phyloP scores from a whole-genome alignment of 78 protist genomes.

The Dictyostelium brefeldianum region DNA sequence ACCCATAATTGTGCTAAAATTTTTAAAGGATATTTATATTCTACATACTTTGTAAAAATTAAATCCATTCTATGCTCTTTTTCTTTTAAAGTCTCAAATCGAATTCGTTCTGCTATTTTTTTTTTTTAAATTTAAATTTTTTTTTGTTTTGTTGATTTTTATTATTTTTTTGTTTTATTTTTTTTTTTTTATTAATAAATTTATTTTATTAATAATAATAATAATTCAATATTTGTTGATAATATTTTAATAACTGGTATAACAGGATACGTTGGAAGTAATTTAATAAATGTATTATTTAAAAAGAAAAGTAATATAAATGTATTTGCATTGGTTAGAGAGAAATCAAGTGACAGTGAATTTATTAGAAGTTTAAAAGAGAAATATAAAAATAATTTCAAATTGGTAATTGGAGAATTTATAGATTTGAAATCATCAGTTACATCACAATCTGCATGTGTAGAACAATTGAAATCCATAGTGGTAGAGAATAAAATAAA shows the following conservation, averaged over 20 bases:
- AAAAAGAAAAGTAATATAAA: not conserved
- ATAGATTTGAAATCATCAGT: conserved; percentile 13
- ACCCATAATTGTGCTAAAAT: not conserved
- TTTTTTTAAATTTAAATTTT: not conserved
- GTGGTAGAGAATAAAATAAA: not conserved
- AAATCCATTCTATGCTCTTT: not conserved
- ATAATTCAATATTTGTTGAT: not conserved
- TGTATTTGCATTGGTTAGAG: conserved; percentile 60
- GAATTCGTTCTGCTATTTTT: not conserved
- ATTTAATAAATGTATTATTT: conserved; percentile 32
- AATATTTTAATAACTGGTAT: conserved; percentile 66
- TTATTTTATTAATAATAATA: not conserved
- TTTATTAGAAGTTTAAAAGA: not conserved
- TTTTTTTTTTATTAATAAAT: conserved; percentile 8
- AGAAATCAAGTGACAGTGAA: not conserved
- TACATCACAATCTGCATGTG: not conserved
- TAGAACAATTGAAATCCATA: not conserved
- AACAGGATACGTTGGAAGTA: conserved; percentile 52
- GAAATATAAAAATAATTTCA: not conserved
- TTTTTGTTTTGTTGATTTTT: not conserved
- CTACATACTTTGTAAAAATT: not conserved
- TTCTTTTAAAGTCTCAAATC: not conserved
- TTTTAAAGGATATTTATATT: not conserved
- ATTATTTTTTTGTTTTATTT: not conserved
- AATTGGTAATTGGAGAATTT: conserved; percentile 29